These are phyloP conservation scores for Pisolithus microcarpus DNA, from an alignment of 768 basidiomycete genomes.

Conservation along the genomic window DNA sequence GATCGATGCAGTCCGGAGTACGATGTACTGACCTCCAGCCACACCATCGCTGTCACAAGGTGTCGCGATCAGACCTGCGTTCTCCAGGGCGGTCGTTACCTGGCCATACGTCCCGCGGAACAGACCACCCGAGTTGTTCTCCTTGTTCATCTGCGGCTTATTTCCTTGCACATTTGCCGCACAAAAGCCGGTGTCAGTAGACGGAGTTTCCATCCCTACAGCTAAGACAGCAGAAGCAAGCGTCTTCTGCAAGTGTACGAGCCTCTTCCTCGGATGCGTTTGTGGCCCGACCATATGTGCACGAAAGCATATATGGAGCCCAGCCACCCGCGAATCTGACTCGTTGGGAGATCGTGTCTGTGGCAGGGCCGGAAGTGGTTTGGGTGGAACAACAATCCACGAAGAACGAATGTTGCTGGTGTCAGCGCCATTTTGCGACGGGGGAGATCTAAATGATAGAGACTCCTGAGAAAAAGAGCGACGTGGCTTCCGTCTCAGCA, in stretches of 20 bases:
- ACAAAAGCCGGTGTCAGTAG: conserved; percentile 7
- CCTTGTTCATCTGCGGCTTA: conserved; percentile 1
- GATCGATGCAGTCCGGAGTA: background rate
- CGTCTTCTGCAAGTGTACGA: conserved; percentile 27
- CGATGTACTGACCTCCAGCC: conserved; percentile 23
- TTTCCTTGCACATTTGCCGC: background rate
- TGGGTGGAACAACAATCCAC: conserved; percentile 5
- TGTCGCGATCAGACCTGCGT: conserved; percentile 29
- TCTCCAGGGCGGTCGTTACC: conserved; percentile 32
- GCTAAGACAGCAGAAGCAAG: conserved; percentile 32
- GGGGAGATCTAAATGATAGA: background rate
- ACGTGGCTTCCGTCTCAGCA: conserved; percentile 20
- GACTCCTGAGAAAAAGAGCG: background rate
- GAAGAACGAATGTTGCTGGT: conserved; percentile 3
- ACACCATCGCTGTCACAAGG: conserved; percentile 26
- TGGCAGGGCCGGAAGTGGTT: conserved; percentile 16
- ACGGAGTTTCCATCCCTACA: conserved; percentile 35
- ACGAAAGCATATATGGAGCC: conserved; percentile 22
- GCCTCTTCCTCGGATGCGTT: conserved; percentile 16
- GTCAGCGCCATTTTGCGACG: background rate
- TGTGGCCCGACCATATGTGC: background rate
- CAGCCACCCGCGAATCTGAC: conserved; percentile 10
- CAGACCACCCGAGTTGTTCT: conserved; percentile 23
- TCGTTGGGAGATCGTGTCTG: background rate
- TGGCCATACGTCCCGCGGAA: conserved; percentile 41